Conservation (phyloP, 331 rosid genomes). For the Phaseolus coccineus region DNA sequence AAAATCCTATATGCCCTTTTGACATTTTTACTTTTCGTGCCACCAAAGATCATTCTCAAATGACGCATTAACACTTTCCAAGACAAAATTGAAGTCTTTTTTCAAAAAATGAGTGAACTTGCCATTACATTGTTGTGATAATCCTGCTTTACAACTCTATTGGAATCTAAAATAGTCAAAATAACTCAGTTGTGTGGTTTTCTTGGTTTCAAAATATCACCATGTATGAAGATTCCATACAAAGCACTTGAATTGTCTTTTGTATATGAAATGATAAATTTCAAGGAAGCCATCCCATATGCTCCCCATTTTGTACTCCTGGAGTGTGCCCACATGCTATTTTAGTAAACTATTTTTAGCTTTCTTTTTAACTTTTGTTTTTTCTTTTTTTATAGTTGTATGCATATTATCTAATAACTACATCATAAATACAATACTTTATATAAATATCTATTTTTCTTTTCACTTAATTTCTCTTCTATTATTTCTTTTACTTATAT, state of each 20-base stretch:
- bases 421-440: too few relatives aligned
- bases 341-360: too few relatives aligned
- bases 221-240: conserved; percentile 25
- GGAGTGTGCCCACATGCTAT: neutral
- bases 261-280: conserved; percentile 2
- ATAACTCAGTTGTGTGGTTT: conserved; percentile 20
- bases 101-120: conserved; percentile 19
- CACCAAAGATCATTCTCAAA: too few relatives aligned
- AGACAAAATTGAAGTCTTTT: conserved; percentile 8
- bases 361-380: too few relatives aligned
- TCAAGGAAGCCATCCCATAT: conserved; percentile 9
- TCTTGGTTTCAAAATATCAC: conserved; percentile 30
- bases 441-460: too few relatives aligned
- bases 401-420: too few relatives aligned
- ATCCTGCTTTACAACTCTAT: conserved; percentile 18
- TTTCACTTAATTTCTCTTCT: too few relatives aligned
- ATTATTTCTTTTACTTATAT: too few relatives aligned
- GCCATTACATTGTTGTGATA: conserved; percentile 42
- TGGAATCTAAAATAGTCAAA: conserved; percentile 34
- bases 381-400: too few relatives aligned
- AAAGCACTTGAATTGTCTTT: neutral
- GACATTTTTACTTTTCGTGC: too few relatives aligned
- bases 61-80: too few relatives aligned
- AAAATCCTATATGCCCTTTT: too few relatives aligned
- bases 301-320: neutral